Evolutionary conservation across 805 yeast genomes (phyloP), one percentile per base, ranked within the genome.

Genomic region (Saccharomycopsis javanensis): DNA sequence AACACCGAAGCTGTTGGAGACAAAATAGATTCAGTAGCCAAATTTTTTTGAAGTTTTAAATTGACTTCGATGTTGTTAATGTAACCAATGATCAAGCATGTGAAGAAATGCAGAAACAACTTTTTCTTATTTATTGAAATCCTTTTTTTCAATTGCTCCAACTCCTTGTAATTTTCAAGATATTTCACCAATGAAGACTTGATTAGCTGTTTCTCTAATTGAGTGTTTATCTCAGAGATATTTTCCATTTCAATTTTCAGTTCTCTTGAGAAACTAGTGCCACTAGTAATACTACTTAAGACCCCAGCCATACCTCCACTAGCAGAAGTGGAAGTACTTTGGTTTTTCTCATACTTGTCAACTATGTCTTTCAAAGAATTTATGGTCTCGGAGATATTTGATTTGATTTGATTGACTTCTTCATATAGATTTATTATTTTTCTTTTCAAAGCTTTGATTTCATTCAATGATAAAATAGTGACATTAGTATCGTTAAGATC

Each of bases 11-110:
- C 23, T 20, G 48, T 42, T 42, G 45, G 48, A 23, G 48, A 42
- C 25, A 42, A 20, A 42, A 42, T 42, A 7, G 48, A 42, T 23
- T 42, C 60, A n/a, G 46, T 27, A 11, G 20, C 37, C n/a, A 59
- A 38, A 35, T 60, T 60, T 54, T 57, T 60, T 35, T 55, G 62
- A n/a, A 60, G 53, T 38, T 57, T 60, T 51, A 60, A 57, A 33
- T 60, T 60, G 16, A 60, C 48, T 13, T 58, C 55, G 25, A 60
- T 60, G 31, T 60, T 60, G 38, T 60, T 60, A 31, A 60, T 60
- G 33, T 60, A 60, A 2, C 62, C 62, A 35, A 60, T 54, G 23
- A 60, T 55, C 25, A 60, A 51, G 30, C 62, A 60, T 5, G 62
- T 60, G 53, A 51, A 60, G 27, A 60, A 60, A 50, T 60, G 62